Base-by-base conservation (phyloP, 345 rosid genomes). In the Rhodamnia rubescens region DNA sequence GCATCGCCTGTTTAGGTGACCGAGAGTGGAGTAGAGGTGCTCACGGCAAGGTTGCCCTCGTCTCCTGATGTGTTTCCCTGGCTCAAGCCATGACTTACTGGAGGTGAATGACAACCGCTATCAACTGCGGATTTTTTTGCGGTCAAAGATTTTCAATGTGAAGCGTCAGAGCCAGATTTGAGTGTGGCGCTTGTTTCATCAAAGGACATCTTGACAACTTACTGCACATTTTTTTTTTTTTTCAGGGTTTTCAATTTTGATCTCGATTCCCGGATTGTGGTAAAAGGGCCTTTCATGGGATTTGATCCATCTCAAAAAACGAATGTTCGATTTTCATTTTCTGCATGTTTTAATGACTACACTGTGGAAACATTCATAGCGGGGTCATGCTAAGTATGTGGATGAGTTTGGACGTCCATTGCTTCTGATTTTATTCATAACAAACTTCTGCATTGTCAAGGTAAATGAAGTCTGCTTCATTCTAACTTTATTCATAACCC, bases 11-110 rank as follows among this genome's bases (percentile, higher is more conserved):
- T 64, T 52, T 89, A 96, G 99, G 99, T 97, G 74, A 97, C 98
- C 1, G 98, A 97, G 83, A 93, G 94, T 0, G 99, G 99, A 21
- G 99, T 93, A 26, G 98, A 97, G 88, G 98, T 97, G 86, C 95
- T 97, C 78, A 96, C 99, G 9, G 97, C 93, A 4, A 90, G 98
- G 88, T 90, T 95, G 88, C 95, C 98, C 8, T 90, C 98, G 52
- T 97, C 99, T 0, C 99, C 99, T 0, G 87, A 90, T 1, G 91
- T 94, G 84, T 93, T 85, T 85, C 97, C 99, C 5, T 97, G 99
- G 99, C 91, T 94, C 82, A 92, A 86, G 36, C 87, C 85, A 32
- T 89, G 88, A 86, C 50, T 32, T 69, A 18, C 53, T 57, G 57
- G 57, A 82, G 22, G 44, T 32, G 78, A 18, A 64, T 18, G 44